phyloP scores from a whole-genome alignment of 2,329 filamentous ascomycete genomes.

The Fusarium begoniae region DNA sequence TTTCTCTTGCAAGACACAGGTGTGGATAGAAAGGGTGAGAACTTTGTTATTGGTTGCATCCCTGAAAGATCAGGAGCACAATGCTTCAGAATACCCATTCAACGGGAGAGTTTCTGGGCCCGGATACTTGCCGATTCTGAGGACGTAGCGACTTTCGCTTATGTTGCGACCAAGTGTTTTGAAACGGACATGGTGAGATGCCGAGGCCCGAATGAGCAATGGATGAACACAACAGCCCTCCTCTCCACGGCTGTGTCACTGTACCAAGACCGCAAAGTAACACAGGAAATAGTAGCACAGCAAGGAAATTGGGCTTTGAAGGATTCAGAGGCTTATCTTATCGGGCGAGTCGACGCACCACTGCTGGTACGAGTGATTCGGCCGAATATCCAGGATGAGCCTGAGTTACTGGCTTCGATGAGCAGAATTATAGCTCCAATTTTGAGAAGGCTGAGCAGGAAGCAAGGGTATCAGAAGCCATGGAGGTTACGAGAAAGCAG shows the following conservation, averaged over 20 bases:
- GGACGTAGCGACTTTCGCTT: rapidly evolving
- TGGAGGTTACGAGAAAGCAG: not conserved
- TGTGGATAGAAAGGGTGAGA: rapidly evolving
- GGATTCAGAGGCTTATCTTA: not conserved
- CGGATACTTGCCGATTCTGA: not conserved
- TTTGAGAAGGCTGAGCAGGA: not conserved
- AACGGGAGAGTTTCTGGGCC: not conserved
- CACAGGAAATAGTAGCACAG: rapidly evolving
- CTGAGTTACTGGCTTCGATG: rapidly evolving
- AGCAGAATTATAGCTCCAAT: not conserved
- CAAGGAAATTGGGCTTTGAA: rapidly evolving
- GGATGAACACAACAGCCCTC: rapidly evolving
- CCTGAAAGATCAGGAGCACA: rapidly evolving
- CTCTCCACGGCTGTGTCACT: rapidly evolving
- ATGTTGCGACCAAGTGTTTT: rapidly evolving
- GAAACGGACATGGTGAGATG: rapidly evolving
- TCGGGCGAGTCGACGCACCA: rapidly evolving
- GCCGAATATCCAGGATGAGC: rapidly evolving
- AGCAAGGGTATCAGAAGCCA: rapidly evolving
- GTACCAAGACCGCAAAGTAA: rapidly evolving
- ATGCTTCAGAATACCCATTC: not conserved
- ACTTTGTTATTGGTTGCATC: rapidly evolving
- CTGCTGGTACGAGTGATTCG: rapidly evolving
- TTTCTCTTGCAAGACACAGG: not conserved
- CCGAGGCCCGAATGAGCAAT: rapidly evolving